Conservation (phyloP, 169 alveolate genomes). For the Perkinsus chesapeaki region DNA sequence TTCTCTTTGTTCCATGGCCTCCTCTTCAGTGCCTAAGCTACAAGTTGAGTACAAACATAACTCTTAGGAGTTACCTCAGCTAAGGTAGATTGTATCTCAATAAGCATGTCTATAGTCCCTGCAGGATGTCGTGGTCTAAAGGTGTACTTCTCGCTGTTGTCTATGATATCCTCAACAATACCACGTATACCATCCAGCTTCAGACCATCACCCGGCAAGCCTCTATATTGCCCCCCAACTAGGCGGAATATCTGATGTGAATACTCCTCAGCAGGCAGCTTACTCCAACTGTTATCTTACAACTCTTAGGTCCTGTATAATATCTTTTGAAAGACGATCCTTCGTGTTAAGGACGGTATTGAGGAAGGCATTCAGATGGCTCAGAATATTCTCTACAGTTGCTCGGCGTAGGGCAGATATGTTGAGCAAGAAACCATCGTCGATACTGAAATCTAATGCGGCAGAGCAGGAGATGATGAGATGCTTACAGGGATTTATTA, state of each 20-base stretch:
- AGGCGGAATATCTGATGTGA: not conserved
- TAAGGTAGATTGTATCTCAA: not conserved
- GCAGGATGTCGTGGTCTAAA: not conserved
- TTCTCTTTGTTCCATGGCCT: not conserved
- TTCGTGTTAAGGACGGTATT: not conserved
- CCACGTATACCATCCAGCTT: not conserved
- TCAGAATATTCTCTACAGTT: not conserved
- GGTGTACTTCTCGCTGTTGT: not conserved
- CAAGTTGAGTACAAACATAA: not conserved
- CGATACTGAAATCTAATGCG: not conserved
- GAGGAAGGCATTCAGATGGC: not conserved
- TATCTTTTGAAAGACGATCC: not conserved
- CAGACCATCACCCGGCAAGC: not conserved
- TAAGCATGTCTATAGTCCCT: not conserved
- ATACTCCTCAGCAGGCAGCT: not conserved
- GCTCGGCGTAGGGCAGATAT: not conserved
- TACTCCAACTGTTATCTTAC: not conserved
- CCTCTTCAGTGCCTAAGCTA: not conserved
- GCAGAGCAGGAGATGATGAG: not conserved
- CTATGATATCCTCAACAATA: not conserved
- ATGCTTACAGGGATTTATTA: not conserved
- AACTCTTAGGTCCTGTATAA: not conserved
- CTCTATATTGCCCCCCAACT: not conserved
- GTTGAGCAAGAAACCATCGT: not conserved
- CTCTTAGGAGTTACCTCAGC: not conserved